Base-by-base conservation (phyloP, 2,329 filamentous ascomycete species). In the Chrysoporthe austroafricana region DNA sequence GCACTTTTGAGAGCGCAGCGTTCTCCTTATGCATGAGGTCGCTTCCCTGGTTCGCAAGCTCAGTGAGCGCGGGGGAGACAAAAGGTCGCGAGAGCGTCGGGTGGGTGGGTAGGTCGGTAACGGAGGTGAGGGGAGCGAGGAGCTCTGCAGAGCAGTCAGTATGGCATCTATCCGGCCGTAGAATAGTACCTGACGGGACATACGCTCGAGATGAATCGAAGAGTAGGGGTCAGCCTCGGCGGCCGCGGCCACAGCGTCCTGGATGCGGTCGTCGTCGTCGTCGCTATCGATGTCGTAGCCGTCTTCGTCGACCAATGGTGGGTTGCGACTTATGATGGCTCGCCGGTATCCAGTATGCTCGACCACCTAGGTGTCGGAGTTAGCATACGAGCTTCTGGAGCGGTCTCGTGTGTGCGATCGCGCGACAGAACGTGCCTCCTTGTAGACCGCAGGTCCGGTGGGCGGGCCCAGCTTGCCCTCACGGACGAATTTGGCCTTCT, bases 11-110 rank as follows among this genome's bases (percentile, higher is more conserved):
- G 13, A 95, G 80, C 5, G 89, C 88, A 36, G 83, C 82, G 70
- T 91, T 91, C 76, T 96, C 93, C 74, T 91, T 90, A 67, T 92
- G 88, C 82, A 93, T 88, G 72, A 92, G 90, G 66, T 86, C 84
- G 71, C 88, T 86, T 65, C 88, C 90, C 78, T 94, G 89, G 57
- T 84, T 83, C 21, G 90, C 87, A 66, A 96, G 85, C 71, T 92
- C 87, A 62, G 87, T 89, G 21, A 96, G 84, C 13, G 90, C 91
- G 72, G 87, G 89, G 62, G 91, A 92, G 16, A 85, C 90, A 76
- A 93, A 96, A 0, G 92, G 89, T 72, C 88, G 84, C 69, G 91
- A 92, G 52, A 94, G 82, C 34, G 90, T 90, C 63, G 91, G 90
- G 76, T 96, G 92, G 66, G 85, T 85, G 16, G 91, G 86, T 18